These are phyloP conservation scores for Rhododendron henanense DNA, from an alignment of 148 eudicot species.

Conservation along the genomic window DNA sequence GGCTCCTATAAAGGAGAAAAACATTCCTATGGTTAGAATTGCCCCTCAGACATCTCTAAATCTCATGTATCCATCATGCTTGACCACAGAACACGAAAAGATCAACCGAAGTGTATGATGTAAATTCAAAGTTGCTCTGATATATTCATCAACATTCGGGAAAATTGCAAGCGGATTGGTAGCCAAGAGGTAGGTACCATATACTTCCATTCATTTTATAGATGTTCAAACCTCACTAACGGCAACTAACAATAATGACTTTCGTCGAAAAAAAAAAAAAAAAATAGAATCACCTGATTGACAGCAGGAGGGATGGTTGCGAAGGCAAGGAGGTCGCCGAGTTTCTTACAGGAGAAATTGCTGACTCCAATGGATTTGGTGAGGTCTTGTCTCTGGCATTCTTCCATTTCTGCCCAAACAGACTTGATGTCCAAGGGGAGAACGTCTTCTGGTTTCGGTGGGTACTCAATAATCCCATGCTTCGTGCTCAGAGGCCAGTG, in stretches of 20 bases:
- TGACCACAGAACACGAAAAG: background rate
- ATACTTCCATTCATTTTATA: background rate
- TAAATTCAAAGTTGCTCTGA: too few species aligned
- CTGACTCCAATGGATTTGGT: slow-evolving; percentile 7
- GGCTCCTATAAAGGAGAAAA: background rate
- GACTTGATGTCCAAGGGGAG: background rate
- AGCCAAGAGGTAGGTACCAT: too few species aligned
- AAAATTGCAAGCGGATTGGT: too few species aligned
- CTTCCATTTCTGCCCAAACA: slow-evolving; percentile 6
- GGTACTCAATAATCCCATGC: background rate
- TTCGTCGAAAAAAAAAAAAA: background rate
- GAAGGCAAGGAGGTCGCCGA: background rate
- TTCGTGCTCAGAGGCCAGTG: background rate
- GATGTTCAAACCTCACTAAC: background rate
- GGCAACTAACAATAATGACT: background rate
- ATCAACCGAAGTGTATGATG: background rate
- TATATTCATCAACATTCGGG: too few species aligned
- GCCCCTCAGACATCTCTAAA: background rate
- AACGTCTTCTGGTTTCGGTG: background rate
- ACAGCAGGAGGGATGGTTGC: background rate
- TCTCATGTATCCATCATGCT: background rate
- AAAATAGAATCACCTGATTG: background rate
- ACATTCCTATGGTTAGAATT: background rate
- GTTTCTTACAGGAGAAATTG: slow-evolving; percentile 4
- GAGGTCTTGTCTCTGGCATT: background rate